Evolutionary conservation across 345 rosid genomes (phyloP).

Genomic region (Linum tenue): DNA sequence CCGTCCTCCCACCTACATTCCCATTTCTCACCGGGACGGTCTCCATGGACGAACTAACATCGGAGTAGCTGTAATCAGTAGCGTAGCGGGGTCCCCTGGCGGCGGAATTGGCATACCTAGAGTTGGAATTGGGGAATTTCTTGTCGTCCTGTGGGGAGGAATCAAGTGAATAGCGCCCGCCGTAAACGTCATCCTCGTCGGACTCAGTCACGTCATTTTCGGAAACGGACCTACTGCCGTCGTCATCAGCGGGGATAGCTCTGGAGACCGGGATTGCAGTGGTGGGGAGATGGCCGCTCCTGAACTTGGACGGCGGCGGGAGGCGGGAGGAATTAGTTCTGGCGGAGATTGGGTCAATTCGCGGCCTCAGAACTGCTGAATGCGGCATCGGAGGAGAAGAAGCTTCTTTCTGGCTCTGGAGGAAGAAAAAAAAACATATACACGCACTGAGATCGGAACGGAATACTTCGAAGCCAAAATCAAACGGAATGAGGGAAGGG

Average conservation of each 20-base stretch:
- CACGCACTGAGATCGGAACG: background rate
- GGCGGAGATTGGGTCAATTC: background rate
- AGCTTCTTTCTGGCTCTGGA: conserved; percentile 12
- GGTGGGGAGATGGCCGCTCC: conserved; percentile 14
- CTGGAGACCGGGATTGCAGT: conserved; percentile 10
- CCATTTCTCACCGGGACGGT: conserved; percentile 35
- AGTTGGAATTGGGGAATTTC: conserved; percentile 19
- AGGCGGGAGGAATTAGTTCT: background rate
- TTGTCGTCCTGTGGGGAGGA: conserved; percentile 60
- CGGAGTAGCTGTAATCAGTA: conserved; percentile 50
- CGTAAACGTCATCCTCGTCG: conserved; percentile 44
- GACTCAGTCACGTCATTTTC: conserved; percentile 59
- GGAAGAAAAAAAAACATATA: background rate
- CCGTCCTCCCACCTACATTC: conserved; percentile 22
- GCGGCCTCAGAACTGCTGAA: background rate
- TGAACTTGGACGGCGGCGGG: conserved; percentile 15
- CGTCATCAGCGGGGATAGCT: background rate
- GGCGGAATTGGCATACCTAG: background rate
- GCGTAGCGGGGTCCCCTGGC: conserved; percentile 22
- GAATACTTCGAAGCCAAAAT: background rate
- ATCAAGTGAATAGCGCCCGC: conserved; percentile 41
- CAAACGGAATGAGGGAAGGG: background rate
- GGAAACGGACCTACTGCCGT: conserved; percentile 42
- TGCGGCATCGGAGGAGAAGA: background rate
- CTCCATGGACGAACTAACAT: conserved; percentile 82